These are phyloP conservation scores for Paramecium biaurelia DNA, from an alignment of 73 alveolate genomes.

Conservation along the genomic window DNA sequence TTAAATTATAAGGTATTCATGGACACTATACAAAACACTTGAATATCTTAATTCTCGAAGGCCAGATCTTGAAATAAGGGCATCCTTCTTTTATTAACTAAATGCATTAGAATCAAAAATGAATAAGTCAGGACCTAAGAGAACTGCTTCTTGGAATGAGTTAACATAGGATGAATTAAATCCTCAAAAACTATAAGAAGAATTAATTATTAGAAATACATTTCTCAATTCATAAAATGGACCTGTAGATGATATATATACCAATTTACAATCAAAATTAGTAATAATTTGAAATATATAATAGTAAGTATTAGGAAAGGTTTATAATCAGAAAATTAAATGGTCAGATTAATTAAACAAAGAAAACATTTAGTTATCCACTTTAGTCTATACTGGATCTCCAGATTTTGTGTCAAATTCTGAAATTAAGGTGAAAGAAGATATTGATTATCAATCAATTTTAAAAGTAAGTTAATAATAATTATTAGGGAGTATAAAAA, in stretches of 20 bases:
- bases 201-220: slow-evolving; percentile 83
- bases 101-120: slow-evolving; percentile 80
- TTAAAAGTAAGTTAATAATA: background rate
- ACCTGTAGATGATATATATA: slow-evolving; percentile 70
- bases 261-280: slow-evolving; percentile 42
- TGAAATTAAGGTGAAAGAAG: background rate
- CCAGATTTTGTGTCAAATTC: slow-evolving; percentile 8
- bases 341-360: slow-evolving; percentile 8
- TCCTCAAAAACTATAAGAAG: slow-evolving; percentile 72
- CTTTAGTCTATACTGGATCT: slow-evolving; percentile 20
- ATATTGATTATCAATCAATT: background rate
- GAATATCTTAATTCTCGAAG: slow-evolving; percentile 90
- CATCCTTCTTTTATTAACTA: slow-evolving; percentile 72
- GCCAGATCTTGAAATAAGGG: slow-evolving; percentile 88
- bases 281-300: background rate
- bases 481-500: slow-evolving; percentile 5
- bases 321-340: background rate
- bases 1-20: slow-evolving; percentile 53
- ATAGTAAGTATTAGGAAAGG: background rate
- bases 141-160: slow-evolving; percentile 83
- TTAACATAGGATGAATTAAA: slow-evolving; percentile 62
- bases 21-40: slow-evolving; percentile 88
- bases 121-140: slow-evolving; percentile 67
- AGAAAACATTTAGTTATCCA: background rate
- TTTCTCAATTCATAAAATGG: slow-evolving; percentile 89